Evolutionary conservation across 2,329 filamentous ascomycete species (phyloP).

Genomic region (Cercospora sp.): DNA sequence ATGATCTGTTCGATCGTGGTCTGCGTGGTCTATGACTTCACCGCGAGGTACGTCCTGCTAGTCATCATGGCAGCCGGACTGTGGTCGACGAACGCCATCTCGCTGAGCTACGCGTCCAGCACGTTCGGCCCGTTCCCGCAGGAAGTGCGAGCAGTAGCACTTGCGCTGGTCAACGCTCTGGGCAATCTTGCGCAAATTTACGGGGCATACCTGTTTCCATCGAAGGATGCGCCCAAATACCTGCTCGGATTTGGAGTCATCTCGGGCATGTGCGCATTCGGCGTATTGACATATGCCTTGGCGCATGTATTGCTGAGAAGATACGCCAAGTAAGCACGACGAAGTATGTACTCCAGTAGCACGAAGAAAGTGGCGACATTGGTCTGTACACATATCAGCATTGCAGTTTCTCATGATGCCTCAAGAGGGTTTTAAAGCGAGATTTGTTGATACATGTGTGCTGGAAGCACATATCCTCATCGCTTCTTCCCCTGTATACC

Average conservation of each 20-base stretch:
- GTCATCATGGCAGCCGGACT: constrained; percentile 58
- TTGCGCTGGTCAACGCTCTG: constrained; percentile 37
- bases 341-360: too few relatives aligned
- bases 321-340: constrained; percentile 8
- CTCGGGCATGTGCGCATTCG: constrained; percentile 50
- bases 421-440: too few relatives aligned
- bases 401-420: neutral
- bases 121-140: constrained; percentile 52
- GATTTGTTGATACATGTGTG: too few relatives aligned
- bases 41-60: constrained; percentile 55
- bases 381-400: neutral
- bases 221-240: constrained; percentile 37
- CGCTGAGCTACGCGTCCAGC: constrained; percentile 54
- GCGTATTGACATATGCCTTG: constrained; percentile 31
- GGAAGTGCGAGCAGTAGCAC: constrained; percentile 34
- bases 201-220: constrained; percentile 40
- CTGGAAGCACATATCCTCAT: too few relatives aligned
- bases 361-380: too few relatives aligned
- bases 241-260: constrained; percentile 36
- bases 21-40: constrained; percentile 52
- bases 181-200: constrained; percentile 41
- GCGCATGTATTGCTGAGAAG: constrained; percentile 23
- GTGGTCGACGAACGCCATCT: constrained; percentile 55
- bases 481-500: too few relatives aligned
- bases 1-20: constrained; percentile 44